Conservation (phyloP, 2,329 filamentous ascomycete species). For the Chalara sp. region DNA sequence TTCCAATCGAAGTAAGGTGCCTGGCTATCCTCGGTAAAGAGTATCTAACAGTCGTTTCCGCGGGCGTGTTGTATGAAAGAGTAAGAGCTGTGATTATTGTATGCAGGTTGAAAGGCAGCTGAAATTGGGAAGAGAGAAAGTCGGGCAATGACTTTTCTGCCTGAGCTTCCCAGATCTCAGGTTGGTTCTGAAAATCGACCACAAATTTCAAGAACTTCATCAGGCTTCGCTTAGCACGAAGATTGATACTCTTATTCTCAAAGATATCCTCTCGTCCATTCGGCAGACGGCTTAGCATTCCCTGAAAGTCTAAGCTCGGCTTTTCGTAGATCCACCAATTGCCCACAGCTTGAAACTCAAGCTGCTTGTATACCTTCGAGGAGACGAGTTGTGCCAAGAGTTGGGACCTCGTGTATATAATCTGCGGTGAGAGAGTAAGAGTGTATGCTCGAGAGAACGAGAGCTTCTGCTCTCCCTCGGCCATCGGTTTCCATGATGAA, state of each 20-base stretch:
- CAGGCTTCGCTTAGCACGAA: constrained; percentile 74
- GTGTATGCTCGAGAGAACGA: constrained; percentile 69
- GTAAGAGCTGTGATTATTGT: constrained; percentile 64
- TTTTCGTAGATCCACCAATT: constrained; percentile 73
- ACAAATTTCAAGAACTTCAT: constrained; percentile 96
- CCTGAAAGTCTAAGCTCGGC: constrained; percentile 7
- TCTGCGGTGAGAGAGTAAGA: constrained; percentile 74
- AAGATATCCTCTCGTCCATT: constrained; percentile 91
- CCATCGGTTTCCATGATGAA: constrained; percentile 18
- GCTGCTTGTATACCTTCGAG: constrained; percentile 78
- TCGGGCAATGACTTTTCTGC: constrained; percentile 46
- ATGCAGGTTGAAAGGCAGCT: constrained; percentile 61
- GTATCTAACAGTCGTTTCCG: constrained; percentile 49
- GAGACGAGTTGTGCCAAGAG: constrained; percentile 79
- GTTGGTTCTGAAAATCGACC: constrained; percentile 58
- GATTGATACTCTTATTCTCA: constrained; percentile 65
- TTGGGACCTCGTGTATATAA: constrained; percentile 77
- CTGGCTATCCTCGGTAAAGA: constrained; percentile 69
- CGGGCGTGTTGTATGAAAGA: constrained; percentile 54
- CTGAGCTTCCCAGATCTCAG: constrained; percentile 50
- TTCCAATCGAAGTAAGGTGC: constrained; percentile 79
- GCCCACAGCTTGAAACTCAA: constrained; percentile 90
- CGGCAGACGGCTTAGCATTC: constrained; percentile 63
- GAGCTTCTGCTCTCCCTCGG: constrained; percentile 36
- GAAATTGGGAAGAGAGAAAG: constrained; percentile 57